These are phyloP conservation scores for Hapsidospora chrysogenum DNA, from an alignment of 495 filamentous ascomycete species.

Conservation along the genomic window DNA sequence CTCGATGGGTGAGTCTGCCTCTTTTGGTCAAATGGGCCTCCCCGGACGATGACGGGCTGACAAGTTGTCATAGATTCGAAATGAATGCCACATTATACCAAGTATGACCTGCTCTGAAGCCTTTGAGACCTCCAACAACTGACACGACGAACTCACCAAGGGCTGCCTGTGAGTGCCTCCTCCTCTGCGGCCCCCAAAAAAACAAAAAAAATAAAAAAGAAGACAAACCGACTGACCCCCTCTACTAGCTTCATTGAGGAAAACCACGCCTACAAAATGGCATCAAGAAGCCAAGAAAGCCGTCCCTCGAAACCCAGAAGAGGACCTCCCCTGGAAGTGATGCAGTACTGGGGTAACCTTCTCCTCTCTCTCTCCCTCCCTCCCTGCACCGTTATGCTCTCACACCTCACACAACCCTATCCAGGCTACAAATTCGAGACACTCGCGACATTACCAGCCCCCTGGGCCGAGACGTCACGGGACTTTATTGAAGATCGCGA, in stretches of 20 bases:
- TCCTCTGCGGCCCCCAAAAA: no score
- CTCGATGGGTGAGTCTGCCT: constrained; percentile 68
- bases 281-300: constrained; percentile 35
- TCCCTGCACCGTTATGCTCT: neutral
- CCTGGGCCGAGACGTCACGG: constrained; percentile 53
- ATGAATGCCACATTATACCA: constrained; percentile 91
- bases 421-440: constrained; percentile 94
- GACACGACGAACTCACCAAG: no score
- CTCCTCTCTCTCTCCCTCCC: neutral
- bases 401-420: constrained; percentile 8
- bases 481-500: constrained; percentile 65
- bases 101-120: no score
- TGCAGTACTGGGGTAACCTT: constrained; percentile 41
- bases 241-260: constrained; percentile 96
- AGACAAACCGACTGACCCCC: no score
- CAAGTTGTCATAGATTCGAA: constrained; percentile 52
- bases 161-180: no score
- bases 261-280: constrained; percentile 51
- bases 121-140: no score
- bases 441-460: constrained; percentile 50
- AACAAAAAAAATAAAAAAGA: no score
- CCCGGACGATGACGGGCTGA: constrained; percentile 2
- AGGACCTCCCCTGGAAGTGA: constrained; percentile 23
- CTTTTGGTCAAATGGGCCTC: no score
- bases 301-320: constrained; percentile 44